Conservation (phyloP, 306 rosid genomes). For the Luffa acutangula region DNA sequence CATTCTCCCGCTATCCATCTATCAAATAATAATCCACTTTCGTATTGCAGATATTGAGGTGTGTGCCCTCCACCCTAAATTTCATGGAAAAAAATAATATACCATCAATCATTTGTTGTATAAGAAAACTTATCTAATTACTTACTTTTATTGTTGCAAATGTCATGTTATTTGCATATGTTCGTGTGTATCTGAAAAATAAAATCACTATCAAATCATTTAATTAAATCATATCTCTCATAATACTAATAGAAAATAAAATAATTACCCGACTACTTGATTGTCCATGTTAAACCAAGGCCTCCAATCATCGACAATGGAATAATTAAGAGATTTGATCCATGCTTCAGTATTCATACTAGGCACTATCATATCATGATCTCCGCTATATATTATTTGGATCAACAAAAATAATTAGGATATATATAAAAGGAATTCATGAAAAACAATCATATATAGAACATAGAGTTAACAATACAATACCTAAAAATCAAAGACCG, state of each 20-base stretch:
- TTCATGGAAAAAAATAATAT: neutral
- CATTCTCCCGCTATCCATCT: neutral
- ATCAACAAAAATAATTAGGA: neutral
- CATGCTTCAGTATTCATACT: slow-evolving; percentile 5
- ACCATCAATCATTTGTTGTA: neutral
- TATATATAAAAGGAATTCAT: neutral
- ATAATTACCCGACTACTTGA: slow-evolving; percentile 20
- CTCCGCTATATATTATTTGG: slow-evolving; percentile 22
- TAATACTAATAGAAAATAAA: neutral
- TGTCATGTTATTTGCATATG: neutral
- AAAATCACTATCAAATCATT: neutral
- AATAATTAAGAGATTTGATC: slow-evolving; percentile 20
- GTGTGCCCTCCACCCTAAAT: slow-evolving; percentile 3
- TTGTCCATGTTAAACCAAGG: slow-evolving; percentile 21
- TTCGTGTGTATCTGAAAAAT: slow-evolving; percentile 2
- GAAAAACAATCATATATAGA: neutral
- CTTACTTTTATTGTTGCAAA: slow-evolving; percentile 2
- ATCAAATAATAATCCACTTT: neutral
- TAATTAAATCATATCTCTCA: neutral
- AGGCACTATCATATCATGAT: slow-evolving; percentile 15
- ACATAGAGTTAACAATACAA: neutral
- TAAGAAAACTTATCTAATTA: neutral
- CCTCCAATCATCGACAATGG: slow-evolving; percentile 23
- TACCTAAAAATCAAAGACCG: neutral
- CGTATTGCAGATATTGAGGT: neutral